Percentiles rank a stretch among this genome's conserved stretches.
These are phyloP conservation scores for Ustilago curta DNA, from an alignment of 1,284 basidiomycete genomes.

Conservation along the genomic window DNA sequence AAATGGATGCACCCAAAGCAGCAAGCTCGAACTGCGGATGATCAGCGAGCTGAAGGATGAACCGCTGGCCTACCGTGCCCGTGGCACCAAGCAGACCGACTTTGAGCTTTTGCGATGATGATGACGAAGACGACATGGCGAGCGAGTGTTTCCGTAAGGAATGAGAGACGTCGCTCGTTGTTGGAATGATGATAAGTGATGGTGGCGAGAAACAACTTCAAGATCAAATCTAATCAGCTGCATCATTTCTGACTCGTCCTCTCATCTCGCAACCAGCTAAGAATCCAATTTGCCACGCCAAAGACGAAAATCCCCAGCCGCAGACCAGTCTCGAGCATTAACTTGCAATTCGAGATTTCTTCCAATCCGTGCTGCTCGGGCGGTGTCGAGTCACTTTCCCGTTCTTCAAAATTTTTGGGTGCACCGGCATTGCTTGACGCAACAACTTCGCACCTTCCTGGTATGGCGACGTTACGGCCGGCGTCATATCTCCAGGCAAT, in stretches of 20 bases:
- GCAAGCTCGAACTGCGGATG: constrained; percentile 93
- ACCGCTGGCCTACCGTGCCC: constrained; percentile 74
- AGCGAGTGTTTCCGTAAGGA: background rate
- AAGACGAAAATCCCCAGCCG: background rate
- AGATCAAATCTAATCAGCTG: constrained; percentile 9
- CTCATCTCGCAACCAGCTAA: too few relatives aligned
- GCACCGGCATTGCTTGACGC: background rate
- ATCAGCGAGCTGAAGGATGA: constrained; percentile 85
- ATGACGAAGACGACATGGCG: constrained; percentile 21
- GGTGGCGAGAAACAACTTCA: background rate
- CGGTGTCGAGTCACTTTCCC: constrained; percentile 9
- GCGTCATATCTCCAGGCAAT: too few relatives aligned
- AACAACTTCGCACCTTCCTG: background rate
- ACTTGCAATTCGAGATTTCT: constrained; percentile 5
- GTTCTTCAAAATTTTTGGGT: background rate
- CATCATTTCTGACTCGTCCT: background rate
- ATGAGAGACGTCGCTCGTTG: background rate
- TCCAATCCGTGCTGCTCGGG: constrained; percentile 13
- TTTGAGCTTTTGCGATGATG: constrained; percentile 73
- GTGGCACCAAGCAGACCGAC: constrained; percentile 96
- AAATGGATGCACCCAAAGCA: constrained; percentile 86
- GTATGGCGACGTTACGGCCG: too few relatives aligned
- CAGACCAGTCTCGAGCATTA: background rate
- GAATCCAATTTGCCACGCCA: background rate
- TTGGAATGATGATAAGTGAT: background rate